phyloP scores from a whole-genome alignment of 2,329 filamentous ascomycete species.

The Ramichloridium luteum region DNA sequence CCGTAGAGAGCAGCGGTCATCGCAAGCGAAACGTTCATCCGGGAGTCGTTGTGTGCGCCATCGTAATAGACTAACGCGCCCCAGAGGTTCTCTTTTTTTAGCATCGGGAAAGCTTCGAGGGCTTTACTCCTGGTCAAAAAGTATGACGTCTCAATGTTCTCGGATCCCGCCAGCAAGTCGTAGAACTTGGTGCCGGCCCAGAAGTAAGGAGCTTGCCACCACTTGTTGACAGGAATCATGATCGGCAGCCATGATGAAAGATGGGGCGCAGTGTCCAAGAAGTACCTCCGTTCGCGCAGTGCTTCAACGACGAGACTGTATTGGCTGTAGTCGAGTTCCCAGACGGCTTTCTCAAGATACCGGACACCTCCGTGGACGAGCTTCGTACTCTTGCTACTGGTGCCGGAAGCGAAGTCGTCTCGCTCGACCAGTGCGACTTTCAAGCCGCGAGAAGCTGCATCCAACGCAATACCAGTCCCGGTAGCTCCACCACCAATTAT shows the following conservation, averaged over 20 bases:
- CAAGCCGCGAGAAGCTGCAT: conserved; percentile 65
- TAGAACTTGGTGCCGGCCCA: conserved; percentile 72
- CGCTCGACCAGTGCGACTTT: conserved; percentile 72
- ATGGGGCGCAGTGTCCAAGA: conserved; percentile 71
- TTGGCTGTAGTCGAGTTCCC: conserved; percentile 74
- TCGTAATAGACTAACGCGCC: conserved; percentile 86
- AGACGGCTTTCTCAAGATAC: conserved; percentile 76
- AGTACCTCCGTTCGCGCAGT: conserved; percentile 69
- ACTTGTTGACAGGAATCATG: conserved; percentile 68
- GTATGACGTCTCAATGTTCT: conserved; percentile 81
- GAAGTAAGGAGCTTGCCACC: conserved; percentile 74
- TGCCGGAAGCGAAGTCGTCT: conserved; percentile 72
- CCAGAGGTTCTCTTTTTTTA: conserved; percentile 65
- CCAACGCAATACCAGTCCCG: conserved; percentile 66
- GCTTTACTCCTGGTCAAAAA: conserved; percentile 79
- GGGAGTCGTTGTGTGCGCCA: conserved; percentile 81
- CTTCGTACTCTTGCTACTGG: conserved; percentile 79
- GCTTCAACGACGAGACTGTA: conserved; percentile 68
- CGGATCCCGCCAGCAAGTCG: conserved; percentile 71
- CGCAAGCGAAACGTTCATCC: conserved; percentile 81
- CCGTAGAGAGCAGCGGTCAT: conserved; percentile 85
- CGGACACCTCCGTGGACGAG: conserved; percentile 74
- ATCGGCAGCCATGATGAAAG: conserved; percentile 71
- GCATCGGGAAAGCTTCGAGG: conserved; percentile 76
- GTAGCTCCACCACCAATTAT: conserved; percentile 72